These are phyloP conservation scores for Fusarium anthophilum DNA, from an alignment of 2,329 filamentous ascomycete species.

Conservation along the genomic window DNA sequence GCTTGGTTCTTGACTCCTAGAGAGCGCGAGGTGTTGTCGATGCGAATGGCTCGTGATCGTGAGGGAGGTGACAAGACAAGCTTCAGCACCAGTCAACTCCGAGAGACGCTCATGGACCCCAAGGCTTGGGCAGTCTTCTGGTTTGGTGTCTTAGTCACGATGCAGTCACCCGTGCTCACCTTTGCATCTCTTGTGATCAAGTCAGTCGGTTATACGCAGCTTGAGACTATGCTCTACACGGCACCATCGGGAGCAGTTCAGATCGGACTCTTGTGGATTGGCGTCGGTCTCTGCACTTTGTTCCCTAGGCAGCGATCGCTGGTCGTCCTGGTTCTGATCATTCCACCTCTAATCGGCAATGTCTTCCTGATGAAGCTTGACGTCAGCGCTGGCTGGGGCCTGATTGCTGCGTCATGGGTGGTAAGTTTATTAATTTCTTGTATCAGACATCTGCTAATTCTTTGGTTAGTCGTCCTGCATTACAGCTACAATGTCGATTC, in stretches of 20 bases:
- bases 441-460: background rate
- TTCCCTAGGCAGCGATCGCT: background rate
- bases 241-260: background rate
- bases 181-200: background rate
- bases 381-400: background rate
- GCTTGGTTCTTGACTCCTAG: background rate
- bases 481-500: background rate
- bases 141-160: background rate
- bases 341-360: background rate
- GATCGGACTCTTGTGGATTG: background rate
- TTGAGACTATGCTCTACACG: background rate
- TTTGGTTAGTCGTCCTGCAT: background rate
- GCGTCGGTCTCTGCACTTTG: background rate
- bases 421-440: background rate
- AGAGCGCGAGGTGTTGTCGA: background rate
- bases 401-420: background rate
- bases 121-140: background rate
- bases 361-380: background rate
- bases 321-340: background rate
- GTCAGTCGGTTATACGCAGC: background rate
- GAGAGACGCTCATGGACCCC: background rate
- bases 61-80: background rate
- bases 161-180: background rate
- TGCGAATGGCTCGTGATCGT: background rate
- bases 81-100: background rate